phyloP scores from a whole-genome alignment of 371 early-diverging fungal genomes.

The Mucor irregularis region DNA sequence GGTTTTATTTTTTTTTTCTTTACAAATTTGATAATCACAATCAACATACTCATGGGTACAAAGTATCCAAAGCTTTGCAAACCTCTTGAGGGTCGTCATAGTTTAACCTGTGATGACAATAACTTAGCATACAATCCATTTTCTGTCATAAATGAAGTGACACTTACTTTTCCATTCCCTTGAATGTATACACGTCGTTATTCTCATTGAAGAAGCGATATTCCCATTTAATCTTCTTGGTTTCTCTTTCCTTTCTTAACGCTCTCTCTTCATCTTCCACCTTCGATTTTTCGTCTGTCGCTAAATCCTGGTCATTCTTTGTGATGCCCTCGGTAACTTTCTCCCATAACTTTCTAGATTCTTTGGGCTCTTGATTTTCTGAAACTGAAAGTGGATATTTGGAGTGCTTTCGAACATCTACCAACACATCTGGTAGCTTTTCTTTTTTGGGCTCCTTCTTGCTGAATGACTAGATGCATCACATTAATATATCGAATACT shows the following conservation, averaged over 20 bases:
- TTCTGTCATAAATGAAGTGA: too few relatives aligned
- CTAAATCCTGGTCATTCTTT: constrained; percentile 65
- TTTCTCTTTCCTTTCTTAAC: constrained; percentile 60
- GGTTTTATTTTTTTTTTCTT: too few relatives aligned
- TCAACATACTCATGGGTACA: too few relatives aligned
- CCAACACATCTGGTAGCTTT: constrained; percentile 9
- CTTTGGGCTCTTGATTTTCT: constrained; percentile 22
- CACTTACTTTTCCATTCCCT: constrained; percentile 20
- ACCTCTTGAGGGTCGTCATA: neutral
- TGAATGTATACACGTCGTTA: constrained; percentile 26
- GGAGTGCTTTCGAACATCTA: constrained; percentile 9
- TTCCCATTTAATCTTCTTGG: constrained; percentile 42
- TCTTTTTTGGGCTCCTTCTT: neutral
- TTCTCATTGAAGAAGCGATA: constrained; percentile 53
- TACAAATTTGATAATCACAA: too few relatives aligned
- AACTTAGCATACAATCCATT: too few relatives aligned
- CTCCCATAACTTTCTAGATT: constrained; percentile 58
- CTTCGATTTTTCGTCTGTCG: constrained; percentile 77
- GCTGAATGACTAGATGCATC: neutral
- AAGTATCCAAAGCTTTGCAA: too few relatives aligned
- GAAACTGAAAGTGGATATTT: constrained; percentile 15
- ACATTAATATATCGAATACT: too few relatives aligned
- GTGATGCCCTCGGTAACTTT: constrained; percentile 73
- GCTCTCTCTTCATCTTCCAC: constrained; percentile 84
- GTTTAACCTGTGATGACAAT: neutral